Percentiles rank a stretch among this genome's conserved stretches.
phyloP scores from a whole-genome alignment of 768 basidiomycete genomes.

The Sistotremastrum niveocremeum region DNA sequence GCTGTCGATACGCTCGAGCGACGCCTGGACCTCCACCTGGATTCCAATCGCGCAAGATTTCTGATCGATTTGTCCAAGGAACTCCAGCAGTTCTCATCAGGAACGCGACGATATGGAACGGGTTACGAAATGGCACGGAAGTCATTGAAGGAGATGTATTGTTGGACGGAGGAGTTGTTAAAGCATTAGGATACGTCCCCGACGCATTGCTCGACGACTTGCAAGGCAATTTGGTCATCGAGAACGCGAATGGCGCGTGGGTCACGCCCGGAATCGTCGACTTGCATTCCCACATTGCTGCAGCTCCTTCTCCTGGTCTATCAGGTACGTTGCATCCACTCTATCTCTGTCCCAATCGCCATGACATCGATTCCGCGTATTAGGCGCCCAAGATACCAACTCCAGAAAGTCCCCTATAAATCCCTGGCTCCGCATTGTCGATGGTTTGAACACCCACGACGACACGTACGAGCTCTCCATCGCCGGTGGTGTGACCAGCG shows the following conservation, averaged over 20 bases:
- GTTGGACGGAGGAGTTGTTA: slow-evolving; percentile 52
- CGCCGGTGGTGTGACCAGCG: slow-evolving; percentile 62
- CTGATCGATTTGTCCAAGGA: slow-evolving; percentile 54
- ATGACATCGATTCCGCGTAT: slow-evolving; percentile 9
- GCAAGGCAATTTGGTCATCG: slow-evolving; percentile 17
- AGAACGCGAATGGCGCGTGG: slow-evolving; percentile 57
- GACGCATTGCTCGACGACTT: slow-evolving; percentile 19
- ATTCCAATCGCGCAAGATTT: slow-evolving; percentile 21
- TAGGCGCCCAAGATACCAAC: slow-evolving; percentile 39
- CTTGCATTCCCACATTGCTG: slow-evolving; percentile 45
- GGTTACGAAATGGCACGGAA: slow-evolving; percentile 40
- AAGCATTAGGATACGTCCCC: slow-evolving; percentile 41
- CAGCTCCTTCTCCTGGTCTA: slow-evolving; percentile 24
- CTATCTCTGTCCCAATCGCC: slow-evolving; percentile 10
- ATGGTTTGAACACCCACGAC: slow-evolving; percentile 68
- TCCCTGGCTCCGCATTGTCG: slow-evolving; percentile 57
- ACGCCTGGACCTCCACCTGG: slow-evolving; percentile 17
- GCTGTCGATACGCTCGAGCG: not conserved
- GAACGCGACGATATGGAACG: slow-evolving; percentile 59
- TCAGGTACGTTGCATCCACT: slow-evolving; percentile 19
- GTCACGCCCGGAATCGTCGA: slow-evolving; percentile 48
- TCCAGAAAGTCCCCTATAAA: slow-evolving; percentile 36
- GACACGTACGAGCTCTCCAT: slow-evolving; percentile 40
- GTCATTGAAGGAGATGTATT: slow-evolving; percentile 48
- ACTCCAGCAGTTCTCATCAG: slow-evolving; percentile 54